Percentiles rank a stretch among this genome's conserved stretches.
Conservation (phyloP, 805 yeast genomes). For the Cephaloascus albidus region DNA sequence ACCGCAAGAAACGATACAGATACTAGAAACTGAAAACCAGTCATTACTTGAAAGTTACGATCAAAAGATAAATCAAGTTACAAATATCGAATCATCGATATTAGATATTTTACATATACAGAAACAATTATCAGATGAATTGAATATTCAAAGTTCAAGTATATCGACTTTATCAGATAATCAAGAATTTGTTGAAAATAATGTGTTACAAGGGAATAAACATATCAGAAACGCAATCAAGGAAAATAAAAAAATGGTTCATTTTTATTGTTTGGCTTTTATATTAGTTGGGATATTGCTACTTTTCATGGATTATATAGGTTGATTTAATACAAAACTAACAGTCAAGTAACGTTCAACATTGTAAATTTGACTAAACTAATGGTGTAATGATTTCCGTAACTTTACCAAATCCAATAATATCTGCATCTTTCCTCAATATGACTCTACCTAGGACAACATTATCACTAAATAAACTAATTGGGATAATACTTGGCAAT, state of each 20-base stretch:
- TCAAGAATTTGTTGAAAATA: conserved; percentile 56
- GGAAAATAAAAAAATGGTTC: conserved; percentile 53
- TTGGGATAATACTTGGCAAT: conserved; percentile 21
- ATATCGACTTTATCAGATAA: conserved; percentile 55
- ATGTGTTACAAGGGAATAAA: conserved; percentile 63
- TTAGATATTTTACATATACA: conserved; percentile 70
- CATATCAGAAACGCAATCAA: conserved; percentile 61
- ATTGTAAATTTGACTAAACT: conserved; percentile 4
- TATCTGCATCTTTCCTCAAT: conserved; percentile 29
- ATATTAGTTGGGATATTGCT: conserved; percentile 46
- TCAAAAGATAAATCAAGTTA: conserved; percentile 52
- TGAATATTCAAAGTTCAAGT: conserved; percentile 63
- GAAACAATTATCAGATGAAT: conserved; percentile 63
- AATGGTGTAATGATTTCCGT: conserved; percentile 12
- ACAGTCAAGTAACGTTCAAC: not conserved
- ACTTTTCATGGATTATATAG: conserved; percentile 42
- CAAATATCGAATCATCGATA: conserved; percentile 50
- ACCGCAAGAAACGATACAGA: conserved; percentile 47
- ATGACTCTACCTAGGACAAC: conserved; percentile 28
- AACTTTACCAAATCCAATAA: conserved; percentile 32
- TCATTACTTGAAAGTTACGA: conserved; percentile 44
- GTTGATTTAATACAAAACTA: conserved; percentile 8
- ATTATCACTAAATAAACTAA: conserved; percentile 21
- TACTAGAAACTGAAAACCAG: conserved; percentile 50
- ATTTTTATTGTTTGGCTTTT: conserved; percentile 45